These are phyloP conservation scores for Pythium aphanidermatum DNA, from an alignment of 352 stramenopile genomes.

Conservation along the genomic window DNA sequence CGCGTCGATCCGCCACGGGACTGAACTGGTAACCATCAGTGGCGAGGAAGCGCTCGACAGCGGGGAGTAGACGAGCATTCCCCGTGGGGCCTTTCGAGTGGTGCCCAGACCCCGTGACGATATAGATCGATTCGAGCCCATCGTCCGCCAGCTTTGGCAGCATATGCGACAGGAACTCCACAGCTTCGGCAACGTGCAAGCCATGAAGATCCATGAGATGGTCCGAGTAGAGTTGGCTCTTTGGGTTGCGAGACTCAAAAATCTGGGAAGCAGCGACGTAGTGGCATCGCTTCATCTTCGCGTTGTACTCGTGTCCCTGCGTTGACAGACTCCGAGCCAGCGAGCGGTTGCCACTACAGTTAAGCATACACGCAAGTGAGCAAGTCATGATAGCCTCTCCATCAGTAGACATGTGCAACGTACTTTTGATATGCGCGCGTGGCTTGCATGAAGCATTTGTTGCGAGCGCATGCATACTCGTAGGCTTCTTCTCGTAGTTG, in stretches of 20 bases:
- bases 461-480: slow-evolving; percentile 70
- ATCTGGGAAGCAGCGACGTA: slow-evolving; percentile 68
- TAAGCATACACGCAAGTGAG: too few relatives aligned
- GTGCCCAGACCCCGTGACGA: slow-evolving; percentile 79
- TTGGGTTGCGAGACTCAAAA: slow-evolving; percentile 74
- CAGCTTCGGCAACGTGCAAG: slow-evolving; percentile 70
- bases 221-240: slow-evolving; percentile 69
- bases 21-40: slow-evolving; percentile 71
- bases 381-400: not conserved
- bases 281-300: slow-evolving; percentile 81
- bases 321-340: slow-evolving; percentile 66
- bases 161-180: slow-evolving; percentile 71
- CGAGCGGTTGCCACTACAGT: slow-evolving; percentile 72
- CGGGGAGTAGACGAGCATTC: slow-evolving; percentile 65
- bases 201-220: slow-evolving; percentile 80
- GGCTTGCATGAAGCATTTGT: slow-evolving; percentile 84
- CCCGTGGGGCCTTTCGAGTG: slow-evolving; percentile 65
- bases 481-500: slow-evolving; percentile 73
- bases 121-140: slow-evolving; percentile 65
- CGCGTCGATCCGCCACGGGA: slow-evolving; percentile 59
- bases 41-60: slow-evolving; percentile 72
- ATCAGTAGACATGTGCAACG: not conserved
- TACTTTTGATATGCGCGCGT: slow-evolving; percentile 81
- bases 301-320: slow-evolving; percentile 77
- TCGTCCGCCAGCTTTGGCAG: slow-evolving; percentile 66